A percentile compares a stretch with the other conserved stretches of the same genome.
phyloP scores from a whole-genome alignment of 345 rosid species.

The Populus pruinosa region DNA sequence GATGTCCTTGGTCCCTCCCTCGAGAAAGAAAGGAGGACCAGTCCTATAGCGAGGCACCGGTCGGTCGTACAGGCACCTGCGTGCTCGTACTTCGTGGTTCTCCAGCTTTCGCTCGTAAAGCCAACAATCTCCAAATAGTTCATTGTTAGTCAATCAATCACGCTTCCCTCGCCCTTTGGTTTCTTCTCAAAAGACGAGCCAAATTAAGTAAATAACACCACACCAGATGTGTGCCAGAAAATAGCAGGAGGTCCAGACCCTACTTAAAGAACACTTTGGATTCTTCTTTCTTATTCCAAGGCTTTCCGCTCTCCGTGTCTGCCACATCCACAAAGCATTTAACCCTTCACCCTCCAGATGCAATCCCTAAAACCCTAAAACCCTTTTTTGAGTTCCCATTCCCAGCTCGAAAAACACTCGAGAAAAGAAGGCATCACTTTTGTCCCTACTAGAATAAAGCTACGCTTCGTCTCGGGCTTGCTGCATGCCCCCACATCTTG shows the following conservation, averaged over 20 bases:
- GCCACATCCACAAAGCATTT: constrained; percentile 21
- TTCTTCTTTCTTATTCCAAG: constrained; percentile 10
- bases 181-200: constrained; percentile 51
- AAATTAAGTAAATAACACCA: neutral
- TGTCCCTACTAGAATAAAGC: constrained; percentile 7
- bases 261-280: neutral
- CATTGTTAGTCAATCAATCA: too few relatives aligned
- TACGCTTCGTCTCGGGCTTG: constrained; percentile 14
- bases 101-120: neutral
- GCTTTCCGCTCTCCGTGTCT: constrained; percentile 33
- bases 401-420: neutral
- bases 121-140: neutral
- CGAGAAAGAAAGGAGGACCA: neutral
- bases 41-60: neutral
- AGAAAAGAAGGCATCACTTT: neutral
- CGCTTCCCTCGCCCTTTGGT: neutral
- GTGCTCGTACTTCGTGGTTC: neutral
- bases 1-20: too few relatives aligned
- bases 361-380: neutral
- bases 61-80: neutral
- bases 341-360: neutral
- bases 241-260: constrained; percentile 10
- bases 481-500: constrained; percentile 17
- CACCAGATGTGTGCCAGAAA: neutral
- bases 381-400: constrained; percentile 8